phyloP scores from a whole-genome alignment of 495 filamentous ascomycete genomes.

The Aspergillus saccharolyticus region DNA sequence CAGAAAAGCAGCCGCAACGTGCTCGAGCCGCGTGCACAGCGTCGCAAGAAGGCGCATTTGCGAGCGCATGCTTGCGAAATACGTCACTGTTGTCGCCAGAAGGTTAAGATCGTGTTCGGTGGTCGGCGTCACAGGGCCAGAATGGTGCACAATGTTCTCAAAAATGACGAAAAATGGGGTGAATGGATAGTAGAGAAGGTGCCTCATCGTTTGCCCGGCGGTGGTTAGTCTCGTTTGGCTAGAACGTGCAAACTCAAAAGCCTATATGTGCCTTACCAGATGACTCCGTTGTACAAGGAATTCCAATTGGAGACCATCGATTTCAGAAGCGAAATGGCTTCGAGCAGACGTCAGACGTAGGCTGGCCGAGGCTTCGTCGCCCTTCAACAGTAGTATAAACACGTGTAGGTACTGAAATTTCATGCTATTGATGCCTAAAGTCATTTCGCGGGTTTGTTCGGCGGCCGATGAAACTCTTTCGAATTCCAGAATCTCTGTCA shows the following conservation, averaged over 20 bases:
- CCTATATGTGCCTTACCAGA: background rate
- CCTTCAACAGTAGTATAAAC: background rate
- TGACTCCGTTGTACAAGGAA: background rate
- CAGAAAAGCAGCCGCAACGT: background rate
- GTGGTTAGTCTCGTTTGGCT: background rate
- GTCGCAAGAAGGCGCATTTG: background rate
- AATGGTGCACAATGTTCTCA: background rate
- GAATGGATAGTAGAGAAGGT: conserved; percentile 1
- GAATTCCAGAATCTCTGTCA: background rate
- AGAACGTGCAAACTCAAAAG: background rate
- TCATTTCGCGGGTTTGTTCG: background rate
- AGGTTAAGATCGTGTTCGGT: background rate
- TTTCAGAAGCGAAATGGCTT: background rate
- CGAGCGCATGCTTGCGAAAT: conserved; percentile 1
- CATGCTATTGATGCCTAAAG: background rate
- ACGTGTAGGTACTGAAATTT: background rate
- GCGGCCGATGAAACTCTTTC: background rate
- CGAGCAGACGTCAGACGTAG: background rate
- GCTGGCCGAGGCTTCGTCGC: background rate
- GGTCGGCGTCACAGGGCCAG: background rate
- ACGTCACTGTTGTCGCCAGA: background rate
- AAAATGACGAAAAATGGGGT: background rate
- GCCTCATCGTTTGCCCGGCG: background rate
- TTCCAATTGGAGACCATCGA: conserved; percentile 2
- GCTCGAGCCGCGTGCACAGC: background rate